Conservation (phyloP, 129 eudicot genomes). For the Silybum marianum region DNA sequence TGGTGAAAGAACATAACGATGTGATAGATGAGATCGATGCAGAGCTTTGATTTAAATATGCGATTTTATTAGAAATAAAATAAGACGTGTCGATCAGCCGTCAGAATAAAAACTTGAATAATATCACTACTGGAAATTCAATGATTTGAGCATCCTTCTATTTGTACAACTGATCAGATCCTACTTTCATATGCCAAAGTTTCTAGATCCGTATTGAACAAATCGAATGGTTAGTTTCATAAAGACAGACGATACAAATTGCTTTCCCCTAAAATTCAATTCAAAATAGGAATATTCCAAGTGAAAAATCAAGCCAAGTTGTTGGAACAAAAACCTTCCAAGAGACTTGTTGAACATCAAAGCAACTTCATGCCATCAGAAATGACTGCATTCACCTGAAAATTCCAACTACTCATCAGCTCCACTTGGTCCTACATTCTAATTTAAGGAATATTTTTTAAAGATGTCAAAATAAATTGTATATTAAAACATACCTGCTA, state of each 20-base stretch:
- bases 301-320: background rate
- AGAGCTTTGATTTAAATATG: conserved; percentile 30
- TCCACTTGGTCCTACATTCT: background rate
- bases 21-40: conserved; percentile 44
- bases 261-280: background rate
- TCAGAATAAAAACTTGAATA: background rate
- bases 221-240: background rate
- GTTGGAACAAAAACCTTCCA: background rate
- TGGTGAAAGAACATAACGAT: conserved; percentile 37
- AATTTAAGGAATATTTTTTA: background rate
- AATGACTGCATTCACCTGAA: background rate
- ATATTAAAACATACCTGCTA: conserved; percentile 6
- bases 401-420: background rate
- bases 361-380: background rate
- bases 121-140: background rate
- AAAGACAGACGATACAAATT: background rate
- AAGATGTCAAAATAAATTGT: background rate
- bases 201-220: background rate
- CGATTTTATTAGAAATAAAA: background rate
- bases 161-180: background rate
- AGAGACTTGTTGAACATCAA: background rate
- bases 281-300: too few relatives aligned
- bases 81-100: background rate
- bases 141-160: background rate
- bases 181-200: background rate